phyloP scores from a whole-genome alignment of 805 yeast species.

The Starmerella floricola region DNA sequence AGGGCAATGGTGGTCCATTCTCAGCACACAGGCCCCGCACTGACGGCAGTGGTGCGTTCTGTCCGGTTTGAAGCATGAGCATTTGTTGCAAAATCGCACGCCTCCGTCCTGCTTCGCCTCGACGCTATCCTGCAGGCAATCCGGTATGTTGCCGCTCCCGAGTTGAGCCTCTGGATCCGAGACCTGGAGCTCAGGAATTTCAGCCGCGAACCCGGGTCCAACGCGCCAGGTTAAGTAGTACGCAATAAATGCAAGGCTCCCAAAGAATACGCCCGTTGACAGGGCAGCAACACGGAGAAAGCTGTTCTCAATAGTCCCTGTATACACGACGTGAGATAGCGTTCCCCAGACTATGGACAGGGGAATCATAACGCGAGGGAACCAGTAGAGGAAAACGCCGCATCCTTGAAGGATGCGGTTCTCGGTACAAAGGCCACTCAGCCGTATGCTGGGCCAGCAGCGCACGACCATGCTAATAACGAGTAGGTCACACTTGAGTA shows the following conservation, averaged over 20 bases:
- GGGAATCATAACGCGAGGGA: slow-evolving; percentile 28
- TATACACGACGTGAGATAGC: slow-evolving; percentile 21
- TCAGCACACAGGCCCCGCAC: slow-evolving; percentile 32
- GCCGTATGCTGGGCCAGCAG: background rate
- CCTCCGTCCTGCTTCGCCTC: slow-evolving; percentile 34
- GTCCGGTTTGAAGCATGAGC: slow-evolving; percentile 35
- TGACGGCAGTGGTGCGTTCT: slow-evolving; percentile 35
- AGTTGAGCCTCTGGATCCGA: slow-evolving; percentile 1
- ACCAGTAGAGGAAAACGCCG: slow-evolving; percentile 16
- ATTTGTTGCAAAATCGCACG: slow-evolving; percentile 32
- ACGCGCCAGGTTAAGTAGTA: slow-evolving; percentile 23
- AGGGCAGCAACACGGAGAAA: slow-evolving; percentile 9
- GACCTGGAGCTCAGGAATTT: slow-evolving; percentile 17
- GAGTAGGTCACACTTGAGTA: no score
- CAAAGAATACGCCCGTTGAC: slow-evolving; percentile 19
- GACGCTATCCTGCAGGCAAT: slow-evolving; percentile 23
- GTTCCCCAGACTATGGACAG: slow-evolving; percentile 27
- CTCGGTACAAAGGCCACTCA: background rate
- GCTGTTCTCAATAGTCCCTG: slow-evolving; percentile 7
- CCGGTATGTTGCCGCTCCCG: slow-evolving; percentile 20
- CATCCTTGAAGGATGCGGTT: slow-evolving; percentile 5
- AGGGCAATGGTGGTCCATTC: slow-evolving; percentile 64
- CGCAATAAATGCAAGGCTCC: slow-evolving; percentile 21
- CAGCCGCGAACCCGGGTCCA: slow-evolving; percentile 30
- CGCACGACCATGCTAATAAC: background rate